Conservation (phyloP, 2,329 filamentous ascomycete species). For the Colletotrichum truncatum region DNA sequence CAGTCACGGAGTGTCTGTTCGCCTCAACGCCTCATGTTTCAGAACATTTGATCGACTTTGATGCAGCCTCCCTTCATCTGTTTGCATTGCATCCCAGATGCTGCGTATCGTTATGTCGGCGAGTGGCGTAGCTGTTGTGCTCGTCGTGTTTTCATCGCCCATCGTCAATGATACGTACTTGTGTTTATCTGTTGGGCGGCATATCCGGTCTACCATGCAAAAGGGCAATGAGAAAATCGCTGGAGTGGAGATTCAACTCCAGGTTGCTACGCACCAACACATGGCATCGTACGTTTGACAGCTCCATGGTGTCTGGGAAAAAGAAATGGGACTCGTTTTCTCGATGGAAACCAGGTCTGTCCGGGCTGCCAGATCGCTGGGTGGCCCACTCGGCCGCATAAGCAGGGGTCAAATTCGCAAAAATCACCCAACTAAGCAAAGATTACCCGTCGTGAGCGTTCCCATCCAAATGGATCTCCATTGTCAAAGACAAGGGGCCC, state of each 20-base stretch:
- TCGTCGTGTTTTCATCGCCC: background rate
- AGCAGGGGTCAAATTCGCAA: constrained; percentile 27
- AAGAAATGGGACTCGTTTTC: constrained; percentile 28
- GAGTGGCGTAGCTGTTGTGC: constrained; percentile 2
- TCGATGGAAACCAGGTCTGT: constrained; percentile 27
- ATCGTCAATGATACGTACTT: background rate
- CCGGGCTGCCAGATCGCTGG: constrained; percentile 29
- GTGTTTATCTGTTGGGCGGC: constrained; percentile 15
- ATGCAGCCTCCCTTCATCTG: constrained; percentile 26
- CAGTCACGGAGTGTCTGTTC: constrained; percentile 20
- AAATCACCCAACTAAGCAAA: constrained; percentile 28
- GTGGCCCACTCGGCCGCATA: constrained; percentile 23
- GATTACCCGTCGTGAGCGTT: constrained; percentile 24
- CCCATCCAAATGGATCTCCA: constrained; percentile 21
- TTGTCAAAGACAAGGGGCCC: constrained; percentile 8
- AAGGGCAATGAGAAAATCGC: constrained; percentile 12
- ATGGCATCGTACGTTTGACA: constrained; percentile 30
- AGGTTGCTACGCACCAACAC: constrained; percentile 18
- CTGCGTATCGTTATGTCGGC: constrained; percentile 2
- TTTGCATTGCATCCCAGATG: constrained; percentile 13
- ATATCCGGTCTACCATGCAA: constrained; percentile 8
- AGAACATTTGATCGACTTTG: constrained; percentile 25
- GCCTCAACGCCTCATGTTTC: constrained; percentile 31
- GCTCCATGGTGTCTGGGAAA: constrained; percentile 19
- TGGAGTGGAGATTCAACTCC: constrained; percentile 11